These are phyloP conservation scores for Eucalyptus tenuipes DNA, from an alignment of 345 rosid species.

Conservation along the genomic window DNA sequence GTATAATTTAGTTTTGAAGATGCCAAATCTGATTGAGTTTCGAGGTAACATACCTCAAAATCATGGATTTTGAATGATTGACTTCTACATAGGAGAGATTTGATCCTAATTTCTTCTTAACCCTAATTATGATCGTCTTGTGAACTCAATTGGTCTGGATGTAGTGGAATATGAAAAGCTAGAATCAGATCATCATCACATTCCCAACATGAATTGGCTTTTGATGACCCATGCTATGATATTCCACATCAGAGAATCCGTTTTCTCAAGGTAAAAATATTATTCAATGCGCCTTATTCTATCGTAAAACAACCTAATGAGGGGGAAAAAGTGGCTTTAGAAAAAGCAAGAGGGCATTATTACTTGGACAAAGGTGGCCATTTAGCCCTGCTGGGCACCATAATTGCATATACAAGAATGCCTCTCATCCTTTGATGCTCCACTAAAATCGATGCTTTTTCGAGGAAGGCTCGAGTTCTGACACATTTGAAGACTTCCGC, in stretches of 20 bases:
- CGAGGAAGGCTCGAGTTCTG: accelerated
- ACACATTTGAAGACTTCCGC: too few species aligned
- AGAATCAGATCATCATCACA: background rate
- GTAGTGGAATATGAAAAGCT: background rate
- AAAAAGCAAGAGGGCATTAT: too few species aligned
- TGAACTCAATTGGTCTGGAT: background rate
- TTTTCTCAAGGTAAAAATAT: accelerated
- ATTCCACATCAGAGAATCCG: accelerated
- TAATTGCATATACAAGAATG: too few species aligned
- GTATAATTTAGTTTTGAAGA: too few species aligned
- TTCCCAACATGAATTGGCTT: background rate
- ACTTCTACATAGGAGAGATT: accelerated
- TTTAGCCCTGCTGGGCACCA: too few species aligned
- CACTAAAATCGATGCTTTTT: too few species aligned
- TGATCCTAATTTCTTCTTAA: accelerated
- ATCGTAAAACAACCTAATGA: background rate
- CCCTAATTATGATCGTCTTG: accelerated
- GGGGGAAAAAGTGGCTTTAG: background rate
- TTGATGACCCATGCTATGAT: background rate
- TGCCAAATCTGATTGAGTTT: too few species aligned
- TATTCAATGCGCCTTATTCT: accelerated
- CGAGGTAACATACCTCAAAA: too few species aligned
- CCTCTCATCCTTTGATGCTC: too few species aligned
- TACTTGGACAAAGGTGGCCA: too few species aligned
- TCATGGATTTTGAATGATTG: too few species aligned